Percentiles rank a stretch among this genome's conserved stretches.
phyloP scores from a whole-genome alignment of 805 yeast species.

The Brettanomyces bruxellensis region DNA sequence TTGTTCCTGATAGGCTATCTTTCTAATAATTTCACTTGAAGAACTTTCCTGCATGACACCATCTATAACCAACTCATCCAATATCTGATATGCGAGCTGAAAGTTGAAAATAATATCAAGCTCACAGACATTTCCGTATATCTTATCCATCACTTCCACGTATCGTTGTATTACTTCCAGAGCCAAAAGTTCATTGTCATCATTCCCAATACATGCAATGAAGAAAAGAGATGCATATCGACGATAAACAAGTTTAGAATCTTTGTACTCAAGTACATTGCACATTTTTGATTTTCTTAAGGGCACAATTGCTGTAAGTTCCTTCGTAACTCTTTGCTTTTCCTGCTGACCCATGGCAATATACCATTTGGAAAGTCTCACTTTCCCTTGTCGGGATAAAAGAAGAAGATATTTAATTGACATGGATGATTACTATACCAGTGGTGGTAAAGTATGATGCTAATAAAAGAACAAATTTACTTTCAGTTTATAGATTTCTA shows the following conservation, averaged over 20 bases:
- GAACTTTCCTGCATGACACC: conserved; percentile 84
- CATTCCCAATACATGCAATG: conserved; percentile 73
- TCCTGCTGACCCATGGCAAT: conserved; percentile 75
- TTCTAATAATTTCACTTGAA: conserved; percentile 64
- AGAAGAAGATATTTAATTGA: conserved; percentile 72
- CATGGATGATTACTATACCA: conserved; percentile 30
- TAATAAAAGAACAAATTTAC: no score
- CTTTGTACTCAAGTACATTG: conserved; percentile 81
- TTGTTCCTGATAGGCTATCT: conserved; percentile 80
- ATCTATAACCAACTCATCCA: conserved; percentile 84
- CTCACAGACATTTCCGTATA: conserved; percentile 94
- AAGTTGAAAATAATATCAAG: conserved; percentile 94
- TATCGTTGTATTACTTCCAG: conserved; percentile 84
- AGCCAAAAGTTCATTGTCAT: conserved; percentile 79
- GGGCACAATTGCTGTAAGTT: conserved; percentile 76
- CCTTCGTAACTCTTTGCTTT: conserved; percentile 74
- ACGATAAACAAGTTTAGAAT: conserved; percentile 77
- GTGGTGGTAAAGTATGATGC: no score
- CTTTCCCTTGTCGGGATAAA: conserved; percentile 91
- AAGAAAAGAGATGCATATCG: conserved; percentile 91
- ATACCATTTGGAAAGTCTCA: conserved; percentile 91
- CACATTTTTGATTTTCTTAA: conserved; percentile 91
- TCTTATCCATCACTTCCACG: conserved; percentile 94
- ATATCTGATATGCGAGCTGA: conserved; percentile 83
- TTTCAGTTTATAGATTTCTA: no score